These are phyloP conservation scores for Fusarium caatingaense DNA, from an alignment of 2,329 filamentous ascomycete species.

Conservation along the genomic window DNA sequence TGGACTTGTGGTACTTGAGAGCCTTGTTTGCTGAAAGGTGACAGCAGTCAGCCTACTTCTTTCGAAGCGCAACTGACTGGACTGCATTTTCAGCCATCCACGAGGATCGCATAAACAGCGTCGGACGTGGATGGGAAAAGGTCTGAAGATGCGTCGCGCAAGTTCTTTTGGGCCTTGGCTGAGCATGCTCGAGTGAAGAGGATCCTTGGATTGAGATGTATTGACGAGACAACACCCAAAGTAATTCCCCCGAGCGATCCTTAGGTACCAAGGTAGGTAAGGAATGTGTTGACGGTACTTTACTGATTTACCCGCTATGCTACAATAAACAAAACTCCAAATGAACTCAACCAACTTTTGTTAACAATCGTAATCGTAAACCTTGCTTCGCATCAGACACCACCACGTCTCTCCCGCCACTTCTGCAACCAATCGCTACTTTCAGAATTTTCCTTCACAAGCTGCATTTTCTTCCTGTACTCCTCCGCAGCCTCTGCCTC, in stretches of 20 bases:
- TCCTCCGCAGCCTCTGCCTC: not conserved
- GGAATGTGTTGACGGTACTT: accelerated
- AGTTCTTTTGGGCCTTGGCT: no score
- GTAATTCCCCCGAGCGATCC: accelerated
- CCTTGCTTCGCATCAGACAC: not conserved
- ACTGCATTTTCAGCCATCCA: no score
- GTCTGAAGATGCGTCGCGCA: no score
- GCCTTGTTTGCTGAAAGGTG: not conserved
- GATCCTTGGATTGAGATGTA: no score
- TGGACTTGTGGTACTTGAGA: not conserved
- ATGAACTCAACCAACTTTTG: not conserved
- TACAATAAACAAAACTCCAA: not conserved
- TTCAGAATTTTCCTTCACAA: accelerated
- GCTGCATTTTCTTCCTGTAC: not conserved
- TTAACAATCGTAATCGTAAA: not conserved
- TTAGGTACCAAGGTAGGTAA: no score
- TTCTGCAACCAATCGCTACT: not conserved
- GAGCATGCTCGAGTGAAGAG: no score
- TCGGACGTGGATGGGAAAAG: no score
- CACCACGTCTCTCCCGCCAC: not conserved
- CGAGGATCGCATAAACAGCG: no score
- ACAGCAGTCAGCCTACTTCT: not conserved
- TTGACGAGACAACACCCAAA: not conserved
- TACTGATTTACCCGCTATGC: accelerated
- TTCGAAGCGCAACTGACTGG: no score